Percentiles rank a stretch among this genome's conserved stretches.
These are phyloP conservation scores for Circinella umbellata DNA, from an alignment of 371 early-diverging fungal genomes.

Conservation along the genomic window DNA sequence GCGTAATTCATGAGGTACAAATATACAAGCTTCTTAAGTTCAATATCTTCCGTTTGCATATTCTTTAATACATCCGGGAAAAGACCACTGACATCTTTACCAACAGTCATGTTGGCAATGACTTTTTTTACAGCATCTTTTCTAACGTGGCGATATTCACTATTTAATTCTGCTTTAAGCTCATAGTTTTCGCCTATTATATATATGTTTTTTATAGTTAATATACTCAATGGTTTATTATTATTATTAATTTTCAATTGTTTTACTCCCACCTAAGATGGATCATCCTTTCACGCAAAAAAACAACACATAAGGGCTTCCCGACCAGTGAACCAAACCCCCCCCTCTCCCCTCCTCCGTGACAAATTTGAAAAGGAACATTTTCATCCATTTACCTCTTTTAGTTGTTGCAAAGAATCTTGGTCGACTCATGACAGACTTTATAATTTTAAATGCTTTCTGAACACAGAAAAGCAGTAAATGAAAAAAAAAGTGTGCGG, in stretches of 20 bases:
- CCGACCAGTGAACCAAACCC: neutral
- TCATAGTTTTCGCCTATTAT: slow-evolving; percentile 94
- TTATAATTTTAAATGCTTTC: neutral
- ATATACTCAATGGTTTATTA: no score
- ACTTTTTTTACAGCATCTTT: slow-evolving; percentile 98
- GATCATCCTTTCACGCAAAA: neutral
- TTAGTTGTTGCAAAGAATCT: slow-evolving; percentile 16
- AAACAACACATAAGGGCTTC: neutral
- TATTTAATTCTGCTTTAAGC: slow-evolving; percentile 93
- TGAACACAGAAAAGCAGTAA: slow-evolving; percentile 7
- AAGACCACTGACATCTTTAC: slow-evolving; percentile 84
- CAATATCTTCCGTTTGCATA: slow-evolving; percentile 98
- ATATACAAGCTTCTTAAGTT: slow-evolving; percentile 93
- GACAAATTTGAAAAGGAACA: neutral
- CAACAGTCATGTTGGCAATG: slow-evolving; percentile 92
- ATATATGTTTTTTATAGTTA: neutral
- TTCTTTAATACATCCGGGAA: slow-evolving; percentile 98
- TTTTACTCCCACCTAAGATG: neutral
- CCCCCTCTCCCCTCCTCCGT: neutral
- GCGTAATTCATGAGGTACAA: slow-evolving; percentile 88
- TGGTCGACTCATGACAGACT: slow-evolving; percentile 8
- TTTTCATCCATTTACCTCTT: slow-evolving; percentile 9
- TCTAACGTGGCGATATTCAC: slow-evolving; percentile 91
- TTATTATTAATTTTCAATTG: no score
- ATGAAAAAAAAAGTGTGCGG: neutral